Evolutionary conservation across 345 rosid species (phyloP).

Genomic region (Psidium friedrichsthalianum): DNA sequence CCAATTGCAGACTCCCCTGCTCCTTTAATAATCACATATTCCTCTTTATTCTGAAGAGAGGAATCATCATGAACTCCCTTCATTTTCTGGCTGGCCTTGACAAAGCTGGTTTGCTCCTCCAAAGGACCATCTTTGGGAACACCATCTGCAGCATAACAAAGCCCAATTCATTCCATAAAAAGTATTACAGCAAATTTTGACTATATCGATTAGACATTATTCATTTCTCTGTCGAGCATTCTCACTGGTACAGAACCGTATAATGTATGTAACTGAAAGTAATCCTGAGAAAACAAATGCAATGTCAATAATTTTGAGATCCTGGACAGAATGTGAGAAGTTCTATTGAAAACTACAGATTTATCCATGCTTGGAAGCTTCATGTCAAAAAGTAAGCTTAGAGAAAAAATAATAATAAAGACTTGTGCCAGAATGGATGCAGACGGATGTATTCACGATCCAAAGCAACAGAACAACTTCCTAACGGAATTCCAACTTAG

Average conservation of each 20-base stretch:
- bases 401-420: background rate
- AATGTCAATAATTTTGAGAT: too few relatives aligned
- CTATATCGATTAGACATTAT: background rate
- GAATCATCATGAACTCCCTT: conserved; percentile 38
- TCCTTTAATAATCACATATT: conserved; percentile 37
- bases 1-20: conserved; percentile 67
- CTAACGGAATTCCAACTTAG: background rate
- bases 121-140: conserved; percentile 16
- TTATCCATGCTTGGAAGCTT: background rate
- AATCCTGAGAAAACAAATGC: background rate
- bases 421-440: background rate
- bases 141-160: conserved; percentile 17
- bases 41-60: conserved; percentile 25
- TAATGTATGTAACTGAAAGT: background rate
- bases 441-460: background rate
- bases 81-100: conserved; percentile 27
- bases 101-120: conserved; percentile 21
- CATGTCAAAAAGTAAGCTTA: background rate
- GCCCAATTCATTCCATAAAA: background rate
- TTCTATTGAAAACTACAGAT: background rate
- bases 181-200: background rate
- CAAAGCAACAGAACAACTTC: too few relatives aligned
- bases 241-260: background rate
- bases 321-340: background rate
- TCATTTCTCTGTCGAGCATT: background rate